phyloP scores from a whole-genome alignment of 345 rosid species.

The Eucalyptus erythrocorys region DNA sequence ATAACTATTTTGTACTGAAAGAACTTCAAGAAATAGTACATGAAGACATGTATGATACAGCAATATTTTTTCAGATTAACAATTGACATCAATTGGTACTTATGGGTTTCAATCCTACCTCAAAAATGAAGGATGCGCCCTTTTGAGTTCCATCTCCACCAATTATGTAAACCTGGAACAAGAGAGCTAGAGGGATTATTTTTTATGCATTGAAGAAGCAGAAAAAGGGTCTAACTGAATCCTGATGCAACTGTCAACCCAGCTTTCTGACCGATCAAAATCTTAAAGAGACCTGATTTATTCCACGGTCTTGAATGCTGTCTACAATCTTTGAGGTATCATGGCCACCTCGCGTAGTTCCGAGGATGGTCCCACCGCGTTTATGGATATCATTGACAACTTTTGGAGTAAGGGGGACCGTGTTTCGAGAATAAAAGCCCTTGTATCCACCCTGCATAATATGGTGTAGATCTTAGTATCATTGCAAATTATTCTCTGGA shows the following conservation, averaged over 20 bases:
- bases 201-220: not conserved
- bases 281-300: slow-evolving; percentile 40
- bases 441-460: slow-evolving; percentile 66
- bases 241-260: not conserved
- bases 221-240: not conserved
- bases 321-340: slow-evolving; percentile 67
- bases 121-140: slow-evolving; percentile 75
- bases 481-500: not conserved
- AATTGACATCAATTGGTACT: not conserved
- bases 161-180: slow-evolving; percentile 60
- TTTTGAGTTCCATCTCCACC: slow-evolving; percentile 94
- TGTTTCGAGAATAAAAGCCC: slow-evolving; percentile 70
- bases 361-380: slow-evolving; percentile 76
- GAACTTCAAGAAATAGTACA: not conserved
- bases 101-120: slow-evolving; percentile 24
- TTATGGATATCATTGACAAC: slow-evolving; percentile 67
- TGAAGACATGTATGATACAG: not conserved
- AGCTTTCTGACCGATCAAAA: not conserved
- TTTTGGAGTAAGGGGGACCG: slow-evolving; percentile 37
- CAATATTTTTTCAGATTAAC: not conserved
- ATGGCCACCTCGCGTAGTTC: slow-evolving; percentile 81
- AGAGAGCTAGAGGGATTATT: not conserved
- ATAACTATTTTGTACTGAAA: not conserved
- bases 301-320: slow-evolving; percentile 80
- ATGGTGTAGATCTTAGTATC: not conserved